Evolutionary conservation across 2,329 filamentous ascomycete species (phyloP), one percentile per base, ranked within the genome.

Genomic region (Fusarium sterilihyphosum): DNA sequence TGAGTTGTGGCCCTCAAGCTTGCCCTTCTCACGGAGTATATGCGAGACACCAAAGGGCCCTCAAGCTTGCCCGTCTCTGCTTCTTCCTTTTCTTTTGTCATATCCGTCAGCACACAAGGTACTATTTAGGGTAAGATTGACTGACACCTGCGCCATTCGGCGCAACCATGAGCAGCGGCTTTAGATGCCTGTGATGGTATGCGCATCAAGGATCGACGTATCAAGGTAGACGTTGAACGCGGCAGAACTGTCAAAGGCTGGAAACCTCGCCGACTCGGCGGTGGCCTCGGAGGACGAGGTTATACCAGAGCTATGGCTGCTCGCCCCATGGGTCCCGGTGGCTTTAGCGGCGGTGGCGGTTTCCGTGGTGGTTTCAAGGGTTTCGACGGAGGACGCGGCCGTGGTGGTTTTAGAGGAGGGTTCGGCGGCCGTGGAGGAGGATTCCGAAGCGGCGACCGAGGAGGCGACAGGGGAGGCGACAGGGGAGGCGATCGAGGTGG

Each of bases 221-320:
- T 98, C 80, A 91, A 98, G 81, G 95, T 98, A 79, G 96, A 99
- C 81, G 96, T 98, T 70, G 96, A 99, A 85, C 92, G 96, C 80
- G 96, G 96, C 76, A 93, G 96, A 77, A 98, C 96, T 38, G 94
- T 98, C 46, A 93, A 94, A 80, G 94, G 93, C 56, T 99, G 96
- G 96, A 93, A 94, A 80, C 96, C 96, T 71, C 92, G 94, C 77
- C 92, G 96, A 73, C 92, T 97, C 60, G 96, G 96, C 66, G 96
- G 96, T 75, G 96, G 96, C 53, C 90, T 98, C 6, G 96, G 96
- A 72, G 96, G 96, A 52, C 92, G 96, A 78, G 93, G 94, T 74
- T 98, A 98, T 84, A 98, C 96, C 65, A 97, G 96, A 83, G 90
- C 92, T 22, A 87, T 91, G 74, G 89, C 92, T 58, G 87, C 92